phyloP scores from a whole-genome alignment of 75 land plant genomes.

The Selaginella tamariscina region DNA sequence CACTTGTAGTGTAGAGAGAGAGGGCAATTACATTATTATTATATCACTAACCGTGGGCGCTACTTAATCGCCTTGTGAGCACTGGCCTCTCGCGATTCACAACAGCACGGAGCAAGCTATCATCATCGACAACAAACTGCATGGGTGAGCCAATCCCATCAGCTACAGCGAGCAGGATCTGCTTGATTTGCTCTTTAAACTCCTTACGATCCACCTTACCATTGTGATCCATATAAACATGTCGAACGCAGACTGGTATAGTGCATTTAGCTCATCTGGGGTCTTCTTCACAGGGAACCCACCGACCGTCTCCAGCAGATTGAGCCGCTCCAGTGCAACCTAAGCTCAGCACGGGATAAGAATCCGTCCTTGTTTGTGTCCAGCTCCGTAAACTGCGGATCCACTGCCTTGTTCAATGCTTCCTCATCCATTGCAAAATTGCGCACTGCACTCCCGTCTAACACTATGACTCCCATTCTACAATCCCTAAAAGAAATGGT shows the following conservation, averaged over 20 bases:
- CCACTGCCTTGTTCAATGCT: conserved; percentile 31
- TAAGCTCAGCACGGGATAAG: conserved; percentile 56
- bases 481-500: too few species aligned
- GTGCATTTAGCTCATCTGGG: conserved; percentile 42
- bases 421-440: conserved; percentile 35
- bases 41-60: too few species aligned
- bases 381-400: conserved; percentile 29
- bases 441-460: conserved; percentile 43
- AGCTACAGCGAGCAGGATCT: conserved; percentile 62
- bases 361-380: conserved; percentile 48
- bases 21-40: too few species aligned
- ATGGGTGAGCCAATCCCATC: conserved; percentile 63
- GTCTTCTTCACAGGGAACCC: conserved; percentile 40
- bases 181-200: conserved; percentile 41
- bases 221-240: conserved; percentile 42
- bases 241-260: conserved; percentile 64
- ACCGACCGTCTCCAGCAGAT: conserved; percentile 46
- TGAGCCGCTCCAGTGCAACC: conserved; percentile 53
- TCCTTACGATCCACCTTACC: conserved; percentile 47
- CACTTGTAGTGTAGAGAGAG: too few species aligned
- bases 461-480: conserved; percentile 46
- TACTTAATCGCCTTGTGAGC: too few species aligned
- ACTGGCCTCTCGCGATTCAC: conserved; percentile 43
- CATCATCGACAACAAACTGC: conserved; percentile 53
- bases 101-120: conserved; percentile 41